phyloP scores from a whole-genome alignment of 495 filamentous ascomycete genomes.

The Penicillium macrosclerotiorum region DNA sequence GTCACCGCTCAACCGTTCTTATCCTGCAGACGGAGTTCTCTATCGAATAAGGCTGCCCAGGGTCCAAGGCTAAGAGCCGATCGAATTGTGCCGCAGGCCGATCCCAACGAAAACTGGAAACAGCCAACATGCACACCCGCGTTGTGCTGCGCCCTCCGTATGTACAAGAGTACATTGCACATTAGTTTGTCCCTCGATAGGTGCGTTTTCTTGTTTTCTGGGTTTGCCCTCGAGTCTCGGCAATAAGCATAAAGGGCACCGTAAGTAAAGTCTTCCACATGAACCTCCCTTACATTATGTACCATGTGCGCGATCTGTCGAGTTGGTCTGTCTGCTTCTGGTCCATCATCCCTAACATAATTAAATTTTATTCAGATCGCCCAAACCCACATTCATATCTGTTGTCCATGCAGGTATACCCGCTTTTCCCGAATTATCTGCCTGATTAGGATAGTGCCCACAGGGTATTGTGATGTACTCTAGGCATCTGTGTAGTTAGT shows the following conservation, averaged over 20 bases:
- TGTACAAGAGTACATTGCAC: too few relatives aligned
- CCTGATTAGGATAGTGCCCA: background rate
- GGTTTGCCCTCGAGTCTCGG: background rate
- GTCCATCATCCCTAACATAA: too few relatives aligned
- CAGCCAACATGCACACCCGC: background rate
- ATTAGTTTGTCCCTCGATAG: too few relatives aligned
- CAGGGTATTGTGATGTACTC: conserved; percentile 1
- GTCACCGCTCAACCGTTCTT: conserved; percentile 2
- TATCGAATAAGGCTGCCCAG: conserved; percentile 10
- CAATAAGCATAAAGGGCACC: background rate
- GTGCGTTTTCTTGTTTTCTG: too few relatives aligned
- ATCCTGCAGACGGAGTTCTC: conserved; percentile 5
- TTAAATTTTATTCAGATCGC: too few relatives aligned
- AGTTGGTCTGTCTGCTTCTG: background rate
- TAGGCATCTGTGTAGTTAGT: conserved; percentile 1
- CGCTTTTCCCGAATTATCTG: conserved; percentile 8
- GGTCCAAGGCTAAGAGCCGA: conserved; percentile 8
- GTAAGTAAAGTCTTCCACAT: conserved; percentile 15
- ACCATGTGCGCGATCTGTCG: conserved; percentile 24
- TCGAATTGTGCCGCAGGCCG: conserved; percentile 1
- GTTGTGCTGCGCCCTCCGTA: too few relatives aligned
- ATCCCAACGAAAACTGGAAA: conserved; percentile 1
- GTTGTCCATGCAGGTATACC: conserved; percentile 7
- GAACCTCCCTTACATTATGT: conserved; percentile 22
- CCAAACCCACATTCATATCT: background rate